Evolutionary conservation across 441 rosid genomes (phyloP).

Genomic region (Populus tomentosa): DNA sequence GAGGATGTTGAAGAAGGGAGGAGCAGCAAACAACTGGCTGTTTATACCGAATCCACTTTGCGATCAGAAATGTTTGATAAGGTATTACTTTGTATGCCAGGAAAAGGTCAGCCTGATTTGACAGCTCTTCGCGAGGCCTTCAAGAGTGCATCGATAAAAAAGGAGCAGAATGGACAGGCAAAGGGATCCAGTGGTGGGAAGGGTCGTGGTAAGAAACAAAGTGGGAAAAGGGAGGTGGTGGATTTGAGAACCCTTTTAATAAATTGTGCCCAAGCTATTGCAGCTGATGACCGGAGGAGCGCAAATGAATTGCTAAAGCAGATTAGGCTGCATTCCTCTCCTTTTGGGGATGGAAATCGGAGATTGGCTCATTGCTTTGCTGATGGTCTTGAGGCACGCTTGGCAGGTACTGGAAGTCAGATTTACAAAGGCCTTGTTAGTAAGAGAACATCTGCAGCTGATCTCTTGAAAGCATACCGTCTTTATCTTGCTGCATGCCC

Average conservation of each 20-base stretch:
- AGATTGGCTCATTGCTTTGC: slow-evolving; percentile 76
- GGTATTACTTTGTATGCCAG: slow-evolving; percentile 43
- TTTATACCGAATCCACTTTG: slow-evolving; percentile 31
- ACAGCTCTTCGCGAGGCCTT: slow-evolving; percentile 15
- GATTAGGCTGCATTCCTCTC: slow-evolving; percentile 66
- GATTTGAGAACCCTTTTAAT: slow-evolving; percentile 54
- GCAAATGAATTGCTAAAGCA: slow-evolving; percentile 54
- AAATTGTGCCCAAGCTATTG: slow-evolving; percentile 50
- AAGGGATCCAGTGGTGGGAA: slow-evolving; percentile 26
- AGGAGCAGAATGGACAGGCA: slow-evolving; percentile 23
- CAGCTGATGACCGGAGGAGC: slow-evolving; percentile 47
- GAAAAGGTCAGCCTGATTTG: slow-evolving; percentile 19
- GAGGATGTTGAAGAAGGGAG: slow-evolving; percentile 39
- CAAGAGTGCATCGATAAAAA: slow-evolving; percentile 15
- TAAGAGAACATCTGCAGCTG: slow-evolving; percentile 50
- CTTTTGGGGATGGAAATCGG: slow-evolving; percentile 73
- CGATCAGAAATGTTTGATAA: slow-evolving; percentile 41
- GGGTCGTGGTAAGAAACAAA: slow-evolving; percentile 34
- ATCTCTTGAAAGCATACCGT: slow-evolving; percentile 65
- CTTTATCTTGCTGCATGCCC: slow-evolving; percentile 41
- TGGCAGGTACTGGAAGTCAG: slow-evolving; percentile 68
- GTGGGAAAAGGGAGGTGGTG: slow-evolving; percentile 31
- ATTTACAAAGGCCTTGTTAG: slow-evolving; percentile 43
- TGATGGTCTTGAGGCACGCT: slow-evolving; percentile 77
- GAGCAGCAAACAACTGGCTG: slow-evolving; percentile 40